Conservation (phyloP, 1,284 basidiomycete genomes). For the Pyrrhoderma lamaoense region DNA sequence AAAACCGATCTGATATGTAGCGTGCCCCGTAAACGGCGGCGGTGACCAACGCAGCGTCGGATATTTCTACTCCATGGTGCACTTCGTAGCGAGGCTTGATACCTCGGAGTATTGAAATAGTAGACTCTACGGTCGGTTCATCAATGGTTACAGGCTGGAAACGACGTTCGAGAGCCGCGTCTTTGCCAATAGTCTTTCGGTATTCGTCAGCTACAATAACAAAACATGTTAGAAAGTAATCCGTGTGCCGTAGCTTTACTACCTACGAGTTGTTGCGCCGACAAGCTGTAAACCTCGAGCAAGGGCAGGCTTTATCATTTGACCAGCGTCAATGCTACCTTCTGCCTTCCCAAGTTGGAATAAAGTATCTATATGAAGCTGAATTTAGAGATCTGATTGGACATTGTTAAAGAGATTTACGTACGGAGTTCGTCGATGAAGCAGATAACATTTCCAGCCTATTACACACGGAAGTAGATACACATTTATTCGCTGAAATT, state of each 20-base stretch:
- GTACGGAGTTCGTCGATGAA: constrained; percentile 90
- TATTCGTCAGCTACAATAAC: constrained; percentile 69
- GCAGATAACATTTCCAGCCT: constrained; percentile 71
- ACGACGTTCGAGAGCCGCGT: constrained; percentile 83
- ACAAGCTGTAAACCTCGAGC: constrained; percentile 82
- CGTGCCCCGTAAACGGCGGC: constrained; percentile 79
- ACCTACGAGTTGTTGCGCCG: constrained; percentile 78
- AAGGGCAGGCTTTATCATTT: constrained; percentile 86
- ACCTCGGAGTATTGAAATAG: constrained; percentile 85
- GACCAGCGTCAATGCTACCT: constrained; percentile 86
- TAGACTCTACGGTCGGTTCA: constrained; percentile 81
- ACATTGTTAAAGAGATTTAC: no score
- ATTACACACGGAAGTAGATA: not conserved
- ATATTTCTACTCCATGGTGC: constrained; percentile 88
- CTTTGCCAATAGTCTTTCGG: constrained; percentile 86
- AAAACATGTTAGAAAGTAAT: not conserved
- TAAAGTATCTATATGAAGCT: constrained; percentile 46
- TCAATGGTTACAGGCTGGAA: constrained; percentile 87
- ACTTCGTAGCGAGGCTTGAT: constrained; percentile 82
- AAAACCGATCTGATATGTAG: constrained; percentile 80
- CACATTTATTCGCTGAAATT: no score
- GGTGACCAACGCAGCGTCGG: constrained; percentile 81
- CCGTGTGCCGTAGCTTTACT: not conserved
- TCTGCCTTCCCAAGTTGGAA: constrained; percentile 89
- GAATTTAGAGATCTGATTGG: not conserved